Percentiles rank a stretch among this genome's conserved stretches.
phyloP scores from a whole-genome alignment of 495 filamentous ascomycete species.

The Penicillium pancosmium region DNA sequence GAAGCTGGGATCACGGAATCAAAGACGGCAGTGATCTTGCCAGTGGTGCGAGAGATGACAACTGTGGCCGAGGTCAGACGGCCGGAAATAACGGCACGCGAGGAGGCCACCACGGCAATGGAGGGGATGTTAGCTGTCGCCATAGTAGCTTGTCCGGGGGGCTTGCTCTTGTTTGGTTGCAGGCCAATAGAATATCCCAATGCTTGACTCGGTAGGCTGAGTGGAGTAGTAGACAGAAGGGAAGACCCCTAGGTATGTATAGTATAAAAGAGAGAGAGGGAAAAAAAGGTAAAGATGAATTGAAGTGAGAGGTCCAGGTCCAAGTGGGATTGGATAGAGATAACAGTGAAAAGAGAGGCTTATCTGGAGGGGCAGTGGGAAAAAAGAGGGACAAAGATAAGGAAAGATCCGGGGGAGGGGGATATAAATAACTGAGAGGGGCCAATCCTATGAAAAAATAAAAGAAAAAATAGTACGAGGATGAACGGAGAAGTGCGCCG shows the following conservation, averaged over 20 bases:
- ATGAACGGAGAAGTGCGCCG: constrained; percentile 10
- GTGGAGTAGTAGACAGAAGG: neutral
- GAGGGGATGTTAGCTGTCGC: constrained; percentile 39
- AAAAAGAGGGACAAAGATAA: constrained; percentile 22
- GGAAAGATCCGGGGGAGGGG: constrained; percentile 13
- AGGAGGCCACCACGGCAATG: constrained; percentile 78
- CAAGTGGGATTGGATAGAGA: constrained; percentile 4
- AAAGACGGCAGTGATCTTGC: constrained; percentile 82
- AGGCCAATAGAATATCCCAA: constrained; percentile 11
- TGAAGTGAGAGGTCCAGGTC: constrained; percentile 4
- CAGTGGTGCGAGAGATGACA: constrained; percentile 73
- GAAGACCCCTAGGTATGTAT: neutral
- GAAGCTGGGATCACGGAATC: constrained; percentile 69
- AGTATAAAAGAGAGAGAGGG: neutral
- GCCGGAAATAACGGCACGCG: constrained; percentile 71
- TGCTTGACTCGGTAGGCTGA: constrained; percentile 7
- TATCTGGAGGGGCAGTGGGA: constrained; percentile 6
- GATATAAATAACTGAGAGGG: constrained; percentile 30
- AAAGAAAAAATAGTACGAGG: too few relatives aligned
- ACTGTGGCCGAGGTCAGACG: constrained; percentile 77
- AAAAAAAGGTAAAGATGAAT: neutral
- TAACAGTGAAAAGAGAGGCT: constrained; percentile 3
- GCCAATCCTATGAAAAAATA: neutral
- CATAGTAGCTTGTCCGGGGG: constrained; percentile 26
- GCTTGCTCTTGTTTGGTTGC: constrained; percentile 10